A percentile compares a stretch with the other conserved stretches of the same genome.
Evolutionary conservation across 805 yeast genomes (phyloP).

Genomic region (Torulaspora franciscae): DNA sequence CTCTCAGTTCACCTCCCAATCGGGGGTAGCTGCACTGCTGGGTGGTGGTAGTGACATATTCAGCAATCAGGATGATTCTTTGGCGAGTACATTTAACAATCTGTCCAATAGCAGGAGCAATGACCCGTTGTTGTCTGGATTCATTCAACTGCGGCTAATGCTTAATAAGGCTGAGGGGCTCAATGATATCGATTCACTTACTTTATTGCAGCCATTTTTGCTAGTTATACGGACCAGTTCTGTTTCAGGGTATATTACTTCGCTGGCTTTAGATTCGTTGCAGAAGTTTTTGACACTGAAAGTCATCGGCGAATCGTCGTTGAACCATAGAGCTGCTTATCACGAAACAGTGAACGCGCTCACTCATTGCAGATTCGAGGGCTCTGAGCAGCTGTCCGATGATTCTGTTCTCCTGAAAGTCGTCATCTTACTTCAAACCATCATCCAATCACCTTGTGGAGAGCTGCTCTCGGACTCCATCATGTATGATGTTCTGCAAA

Average conservation of each 20-base stretch:
- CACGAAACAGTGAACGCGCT: constrained; percentile 49
- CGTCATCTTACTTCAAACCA: constrained; percentile 61
- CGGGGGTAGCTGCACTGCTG: constrained; percentile 80
- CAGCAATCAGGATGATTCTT: constrained; percentile 40
- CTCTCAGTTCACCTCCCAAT: constrained; percentile 56
- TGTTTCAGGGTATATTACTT: constrained; percentile 82
- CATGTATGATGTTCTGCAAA: constrained; percentile 82
- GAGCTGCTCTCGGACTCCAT: constrained; percentile 71
- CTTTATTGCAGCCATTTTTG: constrained; percentile 81
- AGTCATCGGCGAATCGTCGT: constrained; percentile 53
- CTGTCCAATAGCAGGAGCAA: constrained; percentile 29
- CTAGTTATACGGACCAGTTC: constrained; percentile 76
- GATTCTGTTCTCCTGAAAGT: constrained; percentile 87
- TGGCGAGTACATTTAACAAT: constrained; percentile 36
- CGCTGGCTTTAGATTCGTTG: constrained; percentile 70
- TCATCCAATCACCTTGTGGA: constrained; percentile 63
- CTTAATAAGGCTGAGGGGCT: constrained; percentile 52
- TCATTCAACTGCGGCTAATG: constrained; percentile 71
- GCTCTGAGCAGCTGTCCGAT: constrained; percentile 86
- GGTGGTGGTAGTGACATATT: constrained; percentile 58
- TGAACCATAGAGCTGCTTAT: constrained; percentile 57
- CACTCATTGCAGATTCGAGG: constrained; percentile 93
- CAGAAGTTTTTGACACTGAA: constrained; percentile 67
- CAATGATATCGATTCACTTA: constrained; percentile 59
- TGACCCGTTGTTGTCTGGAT: constrained; percentile 68